Conservation (phyloP, 345 rosid genomes). For the Carallia pectinifolia region DNA sequence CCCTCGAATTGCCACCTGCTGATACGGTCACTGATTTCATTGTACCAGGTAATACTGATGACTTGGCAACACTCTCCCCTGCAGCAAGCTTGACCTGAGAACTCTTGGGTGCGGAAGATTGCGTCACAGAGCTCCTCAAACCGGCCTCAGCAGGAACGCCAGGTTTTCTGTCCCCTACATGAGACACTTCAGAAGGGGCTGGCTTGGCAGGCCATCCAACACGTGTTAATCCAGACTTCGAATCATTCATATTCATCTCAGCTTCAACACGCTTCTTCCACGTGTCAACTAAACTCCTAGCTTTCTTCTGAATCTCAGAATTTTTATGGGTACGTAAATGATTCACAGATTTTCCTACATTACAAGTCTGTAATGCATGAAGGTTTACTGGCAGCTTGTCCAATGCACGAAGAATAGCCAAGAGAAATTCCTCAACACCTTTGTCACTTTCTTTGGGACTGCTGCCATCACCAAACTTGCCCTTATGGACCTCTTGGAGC, state of each 20-base stretch:
- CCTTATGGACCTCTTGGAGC: slow-evolving; percentile 94
- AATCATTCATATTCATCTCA: slow-evolving; percentile 64
- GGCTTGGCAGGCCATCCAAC: slow-evolving; percentile 65
- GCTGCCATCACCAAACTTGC: slow-evolving; percentile 69
- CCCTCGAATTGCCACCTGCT: slow-evolving; percentile 42
- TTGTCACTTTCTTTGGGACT: slow-evolving; percentile 66
- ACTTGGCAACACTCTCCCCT: slow-evolving; percentile 49
- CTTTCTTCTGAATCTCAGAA: slow-evolving; percentile 81
- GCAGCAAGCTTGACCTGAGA: slow-evolving; percentile 51
- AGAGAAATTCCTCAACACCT: slow-evolving; percentile 72
- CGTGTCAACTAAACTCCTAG: slow-evolving; percentile 85
- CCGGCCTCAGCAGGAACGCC: slow-evolving; percentile 65
- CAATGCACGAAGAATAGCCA: slow-evolving; percentile 72
- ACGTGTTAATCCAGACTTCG: slow-evolving; percentile 60
- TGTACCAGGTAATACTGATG: slow-evolving; percentile 53
- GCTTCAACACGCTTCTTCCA: slow-evolving; percentile 98
- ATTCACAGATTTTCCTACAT: slow-evolving; percentile 90
- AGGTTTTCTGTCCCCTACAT: slow-evolving; percentile 48
- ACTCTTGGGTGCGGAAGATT: slow-evolving; percentile 56
- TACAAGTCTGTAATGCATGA: slow-evolving; percentile 82
- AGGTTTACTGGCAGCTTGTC: slow-evolving; percentile 91
- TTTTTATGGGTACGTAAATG: slow-evolving; percentile 78
- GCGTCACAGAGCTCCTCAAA: slow-evolving; percentile 50
- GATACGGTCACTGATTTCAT: slow-evolving; percentile 53
- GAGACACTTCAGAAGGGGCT: slow-evolving; percentile 58